A percentile compares a stretch with the other conserved stretches of the same genome.
phyloP scores from a whole-genome alignment of 2,329 filamentous ascomycete species.

The Botrytis porri region DNA sequence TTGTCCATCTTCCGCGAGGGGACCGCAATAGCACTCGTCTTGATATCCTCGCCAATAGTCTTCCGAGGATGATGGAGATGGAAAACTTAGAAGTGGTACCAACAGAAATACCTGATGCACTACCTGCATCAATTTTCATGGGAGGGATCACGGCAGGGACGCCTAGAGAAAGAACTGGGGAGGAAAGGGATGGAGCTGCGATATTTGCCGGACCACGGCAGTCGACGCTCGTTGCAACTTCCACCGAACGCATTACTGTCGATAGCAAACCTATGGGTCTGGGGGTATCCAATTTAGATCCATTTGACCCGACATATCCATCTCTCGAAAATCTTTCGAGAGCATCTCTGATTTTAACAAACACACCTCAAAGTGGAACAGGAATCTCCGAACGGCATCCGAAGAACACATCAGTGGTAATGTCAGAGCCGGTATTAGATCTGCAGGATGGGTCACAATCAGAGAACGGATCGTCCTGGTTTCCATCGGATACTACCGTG shows the following conservation, averaged over 20 bases:
- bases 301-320: background rate
- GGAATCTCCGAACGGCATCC: background rate
- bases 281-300: background rate
- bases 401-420: background rate
- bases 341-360: background rate
- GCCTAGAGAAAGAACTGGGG: background rate
- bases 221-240: background rate
- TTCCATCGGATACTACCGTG: background rate
- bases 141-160: background rate
- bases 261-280: background rate
- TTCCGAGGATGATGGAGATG: background rate
- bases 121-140: background rate
- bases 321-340: constrained; percentile 6
- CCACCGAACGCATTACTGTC: background rate
- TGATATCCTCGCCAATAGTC: background rate
- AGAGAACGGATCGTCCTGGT: background rate
- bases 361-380: background rate
- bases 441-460: background rate
- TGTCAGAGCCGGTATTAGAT: background rate
- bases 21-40: background rate
- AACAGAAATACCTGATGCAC: background rate
- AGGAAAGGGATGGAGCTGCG: background rate
- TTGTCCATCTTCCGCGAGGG: background rate
- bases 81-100: background rate
- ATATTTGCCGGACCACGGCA: background rate